Base-by-base conservation (phyloP, 2,329 filamentous ascomycete genomes). In the Fusarium sp. region DNA sequence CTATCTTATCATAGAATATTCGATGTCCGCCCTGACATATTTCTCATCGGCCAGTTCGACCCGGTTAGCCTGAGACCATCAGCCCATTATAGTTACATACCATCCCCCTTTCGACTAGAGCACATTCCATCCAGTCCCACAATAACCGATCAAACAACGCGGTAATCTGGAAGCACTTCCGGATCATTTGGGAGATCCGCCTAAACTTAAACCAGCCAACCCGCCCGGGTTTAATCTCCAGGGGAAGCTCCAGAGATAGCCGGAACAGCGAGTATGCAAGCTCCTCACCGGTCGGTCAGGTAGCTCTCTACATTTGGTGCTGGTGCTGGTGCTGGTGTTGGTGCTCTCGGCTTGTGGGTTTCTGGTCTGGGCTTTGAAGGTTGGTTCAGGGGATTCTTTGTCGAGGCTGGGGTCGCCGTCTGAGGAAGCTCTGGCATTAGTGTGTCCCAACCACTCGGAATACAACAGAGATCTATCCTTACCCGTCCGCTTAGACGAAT, bases 21-120 rank as follows among this genome's bases (percentile, higher is more conserved):
- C 33, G 15, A 17, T 35, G 33, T n/a, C n/a, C 33, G 8, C 17
- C 17, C 35, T 37, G 30, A 15, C 30, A 4, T 33, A 7, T 37
- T 15, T 37, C 17, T 19, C 3, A 20, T 37, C 43, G 24, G 48
- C 59, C 39, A 15, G 40, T 28, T 51, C 22, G 24, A 39, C 40
- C 33, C 28, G 41, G 41, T 58, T 63, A 44, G 33, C 33, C 45
- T 46, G 19, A 37, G 41, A 50, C 22, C 28, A 30, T 56, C 44
- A 33, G 14, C 60, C 60, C 26, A 26, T 26, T 26, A 24, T 24
- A 24, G 6, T 24, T 7, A 24, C 24, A 24, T 24, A 7, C 24
- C 24, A 24, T 24, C 9, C 26, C 26, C 7, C 33, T 40, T 63
- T 32, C 43, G 44, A 56, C 37, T 44, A 7, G 44, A 28, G 37